Evolutionary conservation across 805 yeast genomes (phyloP).

Genomic region (Candida golubevii): DNA sequence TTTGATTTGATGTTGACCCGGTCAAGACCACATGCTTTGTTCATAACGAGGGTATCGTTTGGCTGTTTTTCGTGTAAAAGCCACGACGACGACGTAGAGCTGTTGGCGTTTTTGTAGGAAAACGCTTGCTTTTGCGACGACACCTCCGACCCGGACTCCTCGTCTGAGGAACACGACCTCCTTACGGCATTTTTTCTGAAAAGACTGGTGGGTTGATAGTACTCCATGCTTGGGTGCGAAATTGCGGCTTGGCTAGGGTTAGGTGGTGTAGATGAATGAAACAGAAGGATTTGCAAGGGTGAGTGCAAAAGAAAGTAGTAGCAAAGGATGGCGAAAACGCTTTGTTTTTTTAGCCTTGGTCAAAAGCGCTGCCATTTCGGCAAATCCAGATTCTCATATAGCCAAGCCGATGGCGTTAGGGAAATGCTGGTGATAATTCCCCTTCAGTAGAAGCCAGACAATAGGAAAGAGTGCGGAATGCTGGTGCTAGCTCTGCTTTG

Average conservation of each 20-base stretch:
- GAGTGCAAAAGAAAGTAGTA: no score
- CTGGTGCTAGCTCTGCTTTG: no score
- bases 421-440: neutral
- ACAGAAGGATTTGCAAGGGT: no score
- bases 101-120: neutral
- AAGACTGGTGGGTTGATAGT: conserved; percentile 39
- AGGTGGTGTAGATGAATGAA: no score
- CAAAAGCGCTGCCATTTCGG: neutral
- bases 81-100: conserved; percentile 23
- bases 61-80: conserved; percentile 24
- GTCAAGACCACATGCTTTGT: conserved; percentile 39
- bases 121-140: no score
- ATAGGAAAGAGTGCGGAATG: no score
- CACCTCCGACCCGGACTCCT: conserved; percentile 7
- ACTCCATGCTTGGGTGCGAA: conserved; percentile 17
- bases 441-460: no score
- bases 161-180: conserved; percentile 3
- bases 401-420: neutral
- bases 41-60: conserved; percentile 32
- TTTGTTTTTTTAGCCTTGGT: neutral
- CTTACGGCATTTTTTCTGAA: conserved; percentile 40
- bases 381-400: neutral
- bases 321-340: neutral
- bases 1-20: conserved; percentile 39
- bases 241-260: neutral